Evolutionary conservation across 2,329 filamentous ascomycete species (phyloP), one percentile per base, ranked within the genome.

Genomic region (Epichloe typhina): DNA sequence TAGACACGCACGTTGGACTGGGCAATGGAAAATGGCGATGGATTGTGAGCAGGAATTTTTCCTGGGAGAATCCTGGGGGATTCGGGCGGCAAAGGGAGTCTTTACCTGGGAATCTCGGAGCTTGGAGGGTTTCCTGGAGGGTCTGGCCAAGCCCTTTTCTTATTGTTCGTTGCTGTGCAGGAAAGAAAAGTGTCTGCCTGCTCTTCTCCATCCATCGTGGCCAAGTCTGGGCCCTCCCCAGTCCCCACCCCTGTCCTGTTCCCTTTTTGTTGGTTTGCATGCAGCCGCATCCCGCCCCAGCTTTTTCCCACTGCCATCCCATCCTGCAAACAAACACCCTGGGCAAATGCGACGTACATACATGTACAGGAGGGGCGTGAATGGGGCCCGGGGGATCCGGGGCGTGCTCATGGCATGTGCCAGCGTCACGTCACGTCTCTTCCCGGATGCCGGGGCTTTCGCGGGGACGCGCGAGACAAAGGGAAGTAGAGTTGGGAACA

Each of bases 401-500:
- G 47, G 47, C 26, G 39, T 42, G 38, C 23, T 37, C n/a, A 33
- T 50, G 39, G 44, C 47, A 53, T 50, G 44, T 53, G 51, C 43
- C 47, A 53, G 47, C 51, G 51, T 26, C 23, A 26, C 23, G 23
- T 7, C 23, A 26, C 23, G 23, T 53, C 45, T 44, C 51, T 44
- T 53, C 36, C 51, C 48, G 51, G 51, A 17, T 53, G 19, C 44
- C 51, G 39, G 49, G 40, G 36, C 13, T 49, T 45, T 47, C 40
- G 39, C 47, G 51, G 47, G 44, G 47, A 35, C 26, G 47, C 42
- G 42, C 38, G 37, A 52, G 47, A 49, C 50, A 23, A 17, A 2
- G 26, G 26, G 26, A 31, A 31, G 26, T 31, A 31, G 26, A 31
- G 26, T 23, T 23, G 5, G 5, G 21, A 5, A 23, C 21, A 31